phyloP scores from a whole-genome alignment of 2,329 filamentous ascomycete species.

The Thelonectria olida region DNA sequence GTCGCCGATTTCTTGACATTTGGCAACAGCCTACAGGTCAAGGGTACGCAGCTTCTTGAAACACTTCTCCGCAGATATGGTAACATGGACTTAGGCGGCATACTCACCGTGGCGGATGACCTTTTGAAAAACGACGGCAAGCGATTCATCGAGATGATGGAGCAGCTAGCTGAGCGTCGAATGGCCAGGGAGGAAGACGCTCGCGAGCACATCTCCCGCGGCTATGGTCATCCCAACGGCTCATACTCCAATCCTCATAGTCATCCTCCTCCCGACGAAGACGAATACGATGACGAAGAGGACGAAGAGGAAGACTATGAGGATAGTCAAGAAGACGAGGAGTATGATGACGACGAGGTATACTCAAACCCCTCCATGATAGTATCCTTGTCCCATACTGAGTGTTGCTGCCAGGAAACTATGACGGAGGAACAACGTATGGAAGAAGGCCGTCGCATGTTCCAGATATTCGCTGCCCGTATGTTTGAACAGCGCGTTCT shows the following conservation, averaged over 20 bases:
- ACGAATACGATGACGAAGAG: conserved; percentile 77
- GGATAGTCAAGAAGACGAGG: conserved; percentile 69
- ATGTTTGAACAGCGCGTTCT: conserved; percentile 99
- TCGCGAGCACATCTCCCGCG: conserved; percentile 66
- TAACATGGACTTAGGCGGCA: conserved; percentile 78
- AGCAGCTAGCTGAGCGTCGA: conserved; percentile 94
- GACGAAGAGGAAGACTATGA: conserved; percentile 69
- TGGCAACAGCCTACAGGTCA: conserved; percentile 95
- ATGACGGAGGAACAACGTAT: conserved; percentile 99
- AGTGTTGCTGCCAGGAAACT: conserved; percentile 74
- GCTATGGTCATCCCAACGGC: conserved; percentile 69
- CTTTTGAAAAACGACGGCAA: conserved; percentile 98
- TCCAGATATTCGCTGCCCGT: conserved; percentile 97
- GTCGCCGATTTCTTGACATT: conserved; percentile 95
- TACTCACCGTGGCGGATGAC: conserved; percentile 98
- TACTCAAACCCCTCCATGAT: conserved; percentile 55
- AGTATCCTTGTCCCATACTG: conserved; percentile 53
- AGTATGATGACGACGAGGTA: conserved; percentile 84
- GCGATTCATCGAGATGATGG: conserved; percentile 99
- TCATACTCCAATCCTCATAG: conserved; percentile 69
- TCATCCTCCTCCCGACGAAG: conserved; percentile 80
- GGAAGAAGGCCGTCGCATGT: conserved; percentile 98
- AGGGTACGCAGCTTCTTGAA: conserved; percentile 68
- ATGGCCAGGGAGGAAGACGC: conserved; percentile 98
- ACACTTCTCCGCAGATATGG: conserved; percentile 55